Evolutionary conservation across 2,329 filamentous ascomycete species (phyloP).

Genomic region (Aspergillus hortae): DNA sequence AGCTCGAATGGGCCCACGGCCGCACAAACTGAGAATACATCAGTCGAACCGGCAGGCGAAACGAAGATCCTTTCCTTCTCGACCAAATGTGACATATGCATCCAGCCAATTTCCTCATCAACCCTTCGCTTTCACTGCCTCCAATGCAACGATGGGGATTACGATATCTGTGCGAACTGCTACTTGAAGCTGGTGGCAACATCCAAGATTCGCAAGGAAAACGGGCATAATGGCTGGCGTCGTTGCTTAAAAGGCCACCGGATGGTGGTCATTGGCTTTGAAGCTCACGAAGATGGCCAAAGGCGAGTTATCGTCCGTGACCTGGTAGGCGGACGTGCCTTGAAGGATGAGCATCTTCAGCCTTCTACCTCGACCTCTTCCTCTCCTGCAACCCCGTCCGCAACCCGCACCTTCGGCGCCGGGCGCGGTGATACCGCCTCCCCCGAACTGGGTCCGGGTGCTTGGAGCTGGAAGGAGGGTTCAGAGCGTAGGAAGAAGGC

Average conservation of each 20-base stretch:
- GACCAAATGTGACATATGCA: slow-evolving; percentile 76
- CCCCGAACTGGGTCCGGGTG: slow-evolving; percentile 27
- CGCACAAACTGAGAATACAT: slow-evolving; percentile 21
- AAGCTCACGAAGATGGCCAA: slow-evolving; percentile 64
- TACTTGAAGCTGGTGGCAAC: slow-evolving; percentile 65
- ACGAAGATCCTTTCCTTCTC: slow-evolving; percentile 70
- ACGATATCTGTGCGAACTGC: slow-evolving; percentile 78
- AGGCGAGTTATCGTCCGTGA: slow-evolving; percentile 66
- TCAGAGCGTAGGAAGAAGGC: slow-evolving; percentile 36
- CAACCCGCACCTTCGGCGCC: neutral
- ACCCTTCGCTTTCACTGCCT: slow-evolving; percentile 77
- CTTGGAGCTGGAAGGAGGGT: slow-evolving; percentile 44
- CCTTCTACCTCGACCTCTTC: slow-evolving; percentile 20
- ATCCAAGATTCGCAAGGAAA: slow-evolving; percentile 66
- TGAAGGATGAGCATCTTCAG: slow-evolving; percentile 57
- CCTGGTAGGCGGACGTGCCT: slow-evolving; percentile 70
- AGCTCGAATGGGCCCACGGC: slow-evolving; percentile 8
- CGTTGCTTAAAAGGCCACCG: slow-evolving; percentile 76
- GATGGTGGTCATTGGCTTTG: slow-evolving; percentile 77
- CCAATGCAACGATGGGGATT: slow-evolving; percentile 73
- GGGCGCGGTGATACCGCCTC: slow-evolving; percentile 18
- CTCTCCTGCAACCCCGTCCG: slow-evolving; percentile 4
- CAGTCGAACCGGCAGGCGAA: neutral
- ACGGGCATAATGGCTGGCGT: slow-evolving; percentile 78
- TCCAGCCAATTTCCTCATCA: slow-evolving; percentile 65